Percentiles rank a stretch among this genome's conserved stretches.
These are phyloP conservation scores for Arabidopsis suecica DNA, from an alignment of 345 rosid species.

Conservation along the genomic window DNA sequence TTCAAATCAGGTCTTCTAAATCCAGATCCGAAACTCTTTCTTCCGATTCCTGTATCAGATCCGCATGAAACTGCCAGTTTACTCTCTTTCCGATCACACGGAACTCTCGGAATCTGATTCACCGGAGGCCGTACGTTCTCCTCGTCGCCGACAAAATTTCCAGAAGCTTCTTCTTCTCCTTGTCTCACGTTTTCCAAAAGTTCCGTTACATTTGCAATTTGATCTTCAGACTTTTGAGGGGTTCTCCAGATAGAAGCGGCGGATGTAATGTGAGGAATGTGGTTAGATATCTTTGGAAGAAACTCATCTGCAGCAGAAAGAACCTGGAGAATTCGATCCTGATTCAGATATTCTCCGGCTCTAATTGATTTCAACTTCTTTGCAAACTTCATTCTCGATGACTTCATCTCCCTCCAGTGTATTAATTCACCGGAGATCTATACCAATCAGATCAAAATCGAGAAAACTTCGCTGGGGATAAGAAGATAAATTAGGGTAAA, in stretches of 20 bases:
- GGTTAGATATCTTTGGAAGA: conserved; percentile 42
- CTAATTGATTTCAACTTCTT: conserved; percentile 68
- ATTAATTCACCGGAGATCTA: not conserved
- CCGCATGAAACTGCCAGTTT: conserved; percentile 18
- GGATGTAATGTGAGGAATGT: conserved; percentile 42
- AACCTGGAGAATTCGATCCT: conserved; percentile 65
- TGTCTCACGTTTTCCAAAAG: conserved; percentile 56
- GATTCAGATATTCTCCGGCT: conserved; percentile 69
- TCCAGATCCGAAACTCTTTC: conserved; percentile 49
- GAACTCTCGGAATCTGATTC: conserved; percentile 34
- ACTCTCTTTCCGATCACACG: conserved; percentile 18
- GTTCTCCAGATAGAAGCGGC: conserved; percentile 32
- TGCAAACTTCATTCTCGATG: conserved; percentile 71
- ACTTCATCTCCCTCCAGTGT: conserved; percentile 59
- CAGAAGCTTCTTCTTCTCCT: conserved; percentile 49
- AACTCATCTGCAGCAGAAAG: conserved; percentile 60
- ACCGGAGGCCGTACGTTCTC: conserved; percentile 62
- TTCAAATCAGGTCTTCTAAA: conserved; percentile 77
- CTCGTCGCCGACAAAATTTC: conserved; percentile 34
- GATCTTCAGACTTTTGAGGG: conserved; percentile 40
- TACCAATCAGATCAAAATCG: conserved; percentile 4
- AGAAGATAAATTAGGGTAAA: conserved; percentile 24
- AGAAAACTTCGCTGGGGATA: conserved; percentile 1
- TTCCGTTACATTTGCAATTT: conserved; percentile 50
- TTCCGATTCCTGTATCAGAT: conserved; percentile 29